Evolutionary conservation across 2,329 filamentous ascomycete genomes (phyloP).

Genomic region (Madurella fahalii): DNA sequence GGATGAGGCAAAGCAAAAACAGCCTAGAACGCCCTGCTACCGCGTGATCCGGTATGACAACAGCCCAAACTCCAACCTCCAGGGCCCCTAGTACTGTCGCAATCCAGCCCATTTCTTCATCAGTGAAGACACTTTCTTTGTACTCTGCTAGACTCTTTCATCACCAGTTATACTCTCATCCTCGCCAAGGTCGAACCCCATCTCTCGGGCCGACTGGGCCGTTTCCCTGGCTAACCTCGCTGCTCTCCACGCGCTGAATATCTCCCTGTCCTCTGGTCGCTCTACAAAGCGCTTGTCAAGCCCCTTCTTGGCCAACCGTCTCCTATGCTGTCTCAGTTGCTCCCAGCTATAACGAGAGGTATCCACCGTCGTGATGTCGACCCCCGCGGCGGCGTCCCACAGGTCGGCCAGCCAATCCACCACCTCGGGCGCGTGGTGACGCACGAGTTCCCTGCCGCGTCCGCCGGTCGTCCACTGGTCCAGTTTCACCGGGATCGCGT

Average conservation of each 20-base stretch:
- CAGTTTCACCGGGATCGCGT: slow-evolving; percentile 57
- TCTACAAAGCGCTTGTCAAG: slow-evolving; percentile 36
- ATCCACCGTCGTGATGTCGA: slow-evolving; percentile 43
- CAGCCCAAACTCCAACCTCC: background rate
- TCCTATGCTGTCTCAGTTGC: slow-evolving; percentile 45
- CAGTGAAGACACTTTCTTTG: background rate
- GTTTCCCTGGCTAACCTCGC: slow-evolving; percentile 39
- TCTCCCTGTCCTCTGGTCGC: slow-evolving; percentile 39
- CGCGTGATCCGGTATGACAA: background rate
- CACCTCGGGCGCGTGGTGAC: slow-evolving; percentile 40
- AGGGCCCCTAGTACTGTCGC: background rate
- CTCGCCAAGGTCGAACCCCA: slow-evolving; percentile 37
- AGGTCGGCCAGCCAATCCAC: slow-evolving; percentile 47
- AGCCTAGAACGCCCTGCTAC: slow-evolving; percentile 9
- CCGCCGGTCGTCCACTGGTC: slow-evolving; percentile 59
- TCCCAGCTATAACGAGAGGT: slow-evolving; percentile 42
- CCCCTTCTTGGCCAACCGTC: slow-evolving; percentile 48
- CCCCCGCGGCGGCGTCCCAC: slow-evolving; percentile 43
- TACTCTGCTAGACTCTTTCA: slow-evolving; percentile 19
- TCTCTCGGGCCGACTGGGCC: slow-evolving; percentile 37
- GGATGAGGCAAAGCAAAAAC: background rate
- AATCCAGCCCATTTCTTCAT: background rate
- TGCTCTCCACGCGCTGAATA: slow-evolving; percentile 44
- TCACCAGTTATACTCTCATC: slow-evolving; percentile 31
- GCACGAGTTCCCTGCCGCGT: slow-evolving; percentile 39